These are phyloP conservation scores for Botryotinia globosa DNA, from an alignment of 2,329 filamentous ascomycete genomes.

Conservation along the genomic window DNA sequence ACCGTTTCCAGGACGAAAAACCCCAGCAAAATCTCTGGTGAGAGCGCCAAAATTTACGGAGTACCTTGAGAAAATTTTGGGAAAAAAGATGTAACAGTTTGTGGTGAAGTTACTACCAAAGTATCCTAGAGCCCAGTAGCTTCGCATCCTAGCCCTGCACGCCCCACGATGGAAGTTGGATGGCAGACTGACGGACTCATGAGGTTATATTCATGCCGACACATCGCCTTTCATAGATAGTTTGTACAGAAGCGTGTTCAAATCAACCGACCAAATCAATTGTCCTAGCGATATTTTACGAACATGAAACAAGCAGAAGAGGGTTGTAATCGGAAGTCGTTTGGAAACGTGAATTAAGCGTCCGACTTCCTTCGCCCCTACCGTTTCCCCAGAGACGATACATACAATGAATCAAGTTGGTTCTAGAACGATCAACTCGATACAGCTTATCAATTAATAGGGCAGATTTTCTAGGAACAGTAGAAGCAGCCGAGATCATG, in stretches of 20 bases:
- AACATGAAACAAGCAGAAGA: not conserved
- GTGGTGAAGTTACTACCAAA: not conserved
- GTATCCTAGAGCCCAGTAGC: not conserved
- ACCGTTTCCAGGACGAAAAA: not conserved
- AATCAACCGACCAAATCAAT: not conserved
- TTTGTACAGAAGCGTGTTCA: not conserved
- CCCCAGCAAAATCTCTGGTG: not conserved
- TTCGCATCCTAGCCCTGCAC: too few relatives aligned
- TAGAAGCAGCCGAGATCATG: not conserved
- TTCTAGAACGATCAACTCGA: not conserved
- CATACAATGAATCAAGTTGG: not conserved
- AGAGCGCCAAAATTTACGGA: not conserved
- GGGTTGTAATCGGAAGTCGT: not conserved
- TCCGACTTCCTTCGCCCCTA: not conserved
- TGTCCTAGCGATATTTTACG: not conserved
- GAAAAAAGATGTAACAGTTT: not conserved
- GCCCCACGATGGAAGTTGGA: not conserved
- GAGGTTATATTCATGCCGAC: not conserved
- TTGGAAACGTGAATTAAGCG: not conserved
- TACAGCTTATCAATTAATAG: rapidly evolving
- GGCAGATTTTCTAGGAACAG: not conserved
- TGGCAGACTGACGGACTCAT: not conserved
- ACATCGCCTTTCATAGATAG: not conserved
- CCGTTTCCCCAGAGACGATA: not conserved
- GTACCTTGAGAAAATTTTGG: too few relatives aligned